Evolutionary conservation across 2,329 filamentous ascomycete genomes (phyloP).

Genomic region (Pyrenochaeta sp.): DNA sequence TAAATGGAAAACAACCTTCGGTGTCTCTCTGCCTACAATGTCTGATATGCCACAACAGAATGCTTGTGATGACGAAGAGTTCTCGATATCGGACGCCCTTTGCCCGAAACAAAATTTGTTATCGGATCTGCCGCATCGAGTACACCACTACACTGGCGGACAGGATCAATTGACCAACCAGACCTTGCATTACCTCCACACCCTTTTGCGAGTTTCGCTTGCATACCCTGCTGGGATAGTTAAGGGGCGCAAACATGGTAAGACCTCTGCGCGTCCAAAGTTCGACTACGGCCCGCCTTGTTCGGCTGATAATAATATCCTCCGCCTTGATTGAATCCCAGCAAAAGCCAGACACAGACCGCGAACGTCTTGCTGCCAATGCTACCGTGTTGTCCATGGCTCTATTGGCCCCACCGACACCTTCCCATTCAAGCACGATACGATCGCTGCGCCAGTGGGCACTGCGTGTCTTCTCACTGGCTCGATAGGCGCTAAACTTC

Average conservation of each 20-base stretch:
- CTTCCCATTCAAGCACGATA: conserved; percentile 12
- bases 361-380: conserved; percentile 3
- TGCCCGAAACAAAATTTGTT: background rate
- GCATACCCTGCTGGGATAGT: conserved; percentile 4
- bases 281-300: conserved; percentile 10
- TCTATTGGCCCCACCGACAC: conserved; percentile 7
- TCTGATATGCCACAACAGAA: background rate
- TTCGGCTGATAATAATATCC: conserved; percentile 4
- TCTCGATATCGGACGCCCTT: background rate
- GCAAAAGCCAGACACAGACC: conserved; percentile 7
- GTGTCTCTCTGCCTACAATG: conserved; percentile 6
- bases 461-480: conserved; percentile 7
- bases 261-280: conserved; percentile 11
- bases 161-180: conserved; percentile 12
- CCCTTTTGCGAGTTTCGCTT: conserved; percentile 8
- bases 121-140: background rate
- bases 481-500: conserved; percentile 12
- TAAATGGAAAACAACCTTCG: conserved; percentile 40
- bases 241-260: conserved; percentile 8
- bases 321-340: conserved; percentile 8
- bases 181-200: conserved; percentile 10
- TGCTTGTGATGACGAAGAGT: background rate
- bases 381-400: conserved; percentile 5
- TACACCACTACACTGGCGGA: conserved; percentile 1
- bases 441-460: conserved; percentile 2